phyloP scores from a whole-genome alignment of 2,329 filamentous ascomycete genomes.

The Colletotrichum gigasporum region DNA sequence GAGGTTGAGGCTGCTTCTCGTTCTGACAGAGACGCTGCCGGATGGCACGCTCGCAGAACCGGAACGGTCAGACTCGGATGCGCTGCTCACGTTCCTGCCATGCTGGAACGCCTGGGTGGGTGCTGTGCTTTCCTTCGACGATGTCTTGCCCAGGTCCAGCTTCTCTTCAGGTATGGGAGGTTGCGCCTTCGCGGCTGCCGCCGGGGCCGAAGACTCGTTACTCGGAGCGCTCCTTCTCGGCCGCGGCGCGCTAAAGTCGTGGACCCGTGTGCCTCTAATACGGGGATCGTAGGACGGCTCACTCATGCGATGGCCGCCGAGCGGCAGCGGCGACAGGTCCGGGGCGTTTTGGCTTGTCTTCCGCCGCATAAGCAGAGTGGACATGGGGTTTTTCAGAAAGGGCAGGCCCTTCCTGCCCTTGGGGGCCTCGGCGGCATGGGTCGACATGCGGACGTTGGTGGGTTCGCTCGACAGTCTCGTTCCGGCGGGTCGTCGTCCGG shows the following conservation, averaged over 20 bases:
- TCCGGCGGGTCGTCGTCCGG: slow-evolving; percentile 54
- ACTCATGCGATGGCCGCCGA: slow-evolving; percentile 46
- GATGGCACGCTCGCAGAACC: slow-evolving; percentile 38
- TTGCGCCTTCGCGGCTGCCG: slow-evolving; percentile 12
- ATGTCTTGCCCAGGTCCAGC: slow-evolving; percentile 31
- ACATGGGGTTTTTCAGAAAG: slow-evolving; percentile 69
- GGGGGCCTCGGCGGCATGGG: slow-evolving; percentile 47
- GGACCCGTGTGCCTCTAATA: slow-evolving; percentile 70
- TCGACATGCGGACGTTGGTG: slow-evolving; percentile 40
- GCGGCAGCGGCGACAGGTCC: slow-evolving; percentile 52
- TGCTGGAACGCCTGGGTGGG: background rate
- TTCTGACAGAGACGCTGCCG: slow-evolving; percentile 38
- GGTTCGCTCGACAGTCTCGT: slow-evolving; percentile 51
- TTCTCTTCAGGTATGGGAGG: slow-evolving; percentile 18
- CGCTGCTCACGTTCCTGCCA: slow-evolving; percentile 37
- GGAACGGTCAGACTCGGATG: slow-evolving; percentile 40
- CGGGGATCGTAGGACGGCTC: slow-evolving; percentile 68
- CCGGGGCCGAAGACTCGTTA: slow-evolving; percentile 31
- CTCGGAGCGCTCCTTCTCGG: slow-evolving; percentile 50
- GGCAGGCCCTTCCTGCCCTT: slow-evolving; percentile 64
- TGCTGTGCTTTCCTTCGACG: slow-evolving; percentile 33
- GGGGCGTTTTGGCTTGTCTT: slow-evolving; percentile 61
- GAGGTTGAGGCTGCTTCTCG: slow-evolving; percentile 27
- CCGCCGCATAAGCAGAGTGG: slow-evolving; percentile 65
- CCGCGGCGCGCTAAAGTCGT: slow-evolving; percentile 72